Evolutionary conservation across 805 yeast species (phyloP), one percentile per base, ranked within the genome.

Genomic region (Torulaspora franciscae): DNA sequence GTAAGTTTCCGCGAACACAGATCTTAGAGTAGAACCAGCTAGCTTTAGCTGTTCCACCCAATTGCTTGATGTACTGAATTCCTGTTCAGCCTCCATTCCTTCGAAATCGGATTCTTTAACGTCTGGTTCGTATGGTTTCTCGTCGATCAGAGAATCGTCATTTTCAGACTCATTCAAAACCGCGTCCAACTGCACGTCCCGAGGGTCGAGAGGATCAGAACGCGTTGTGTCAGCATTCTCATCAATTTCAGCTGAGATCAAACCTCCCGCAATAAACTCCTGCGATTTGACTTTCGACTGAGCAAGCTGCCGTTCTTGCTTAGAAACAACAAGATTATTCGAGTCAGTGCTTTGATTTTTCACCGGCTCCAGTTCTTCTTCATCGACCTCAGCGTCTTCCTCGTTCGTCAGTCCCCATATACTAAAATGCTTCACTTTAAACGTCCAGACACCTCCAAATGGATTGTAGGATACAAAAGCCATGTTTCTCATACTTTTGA

Each of bases 361-460:
- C 45, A 29, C 54, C 28, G 57, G 36, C 50, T 64, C 45, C 46
- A 51, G 61, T 17, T 72, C 65, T 22, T 73, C 75, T 8, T 69
- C 72, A 51, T 80, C 88, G 33, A 77, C 72, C 30, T 75, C 76
- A 10, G 70, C 81, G 32, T 74, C 79, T 17, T 74, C 80, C 22
- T 82, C 87, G 51, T 81, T 85, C 13, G 83, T 74, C 30, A 93
- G 66, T 6, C 98, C 98, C 96, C 97, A 93, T 5, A 85, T 78
- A 68, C 96, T 88, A 58, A 93, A 93, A 68, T 93, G 99, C 54
- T 84, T 80, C 7, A 90, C 96, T 54, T 73, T 77, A 65, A 87
- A 89, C 1, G 83, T 80, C 88, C 90, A 89, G 4, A 76, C 65
- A 28, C 87, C 86, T 4, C 79, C 76, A 24, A 81, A 72, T 3